Base-by-base conservation (phyloP, 169 alveolate genomes). In the Plasmodium gonderi region DNA sequence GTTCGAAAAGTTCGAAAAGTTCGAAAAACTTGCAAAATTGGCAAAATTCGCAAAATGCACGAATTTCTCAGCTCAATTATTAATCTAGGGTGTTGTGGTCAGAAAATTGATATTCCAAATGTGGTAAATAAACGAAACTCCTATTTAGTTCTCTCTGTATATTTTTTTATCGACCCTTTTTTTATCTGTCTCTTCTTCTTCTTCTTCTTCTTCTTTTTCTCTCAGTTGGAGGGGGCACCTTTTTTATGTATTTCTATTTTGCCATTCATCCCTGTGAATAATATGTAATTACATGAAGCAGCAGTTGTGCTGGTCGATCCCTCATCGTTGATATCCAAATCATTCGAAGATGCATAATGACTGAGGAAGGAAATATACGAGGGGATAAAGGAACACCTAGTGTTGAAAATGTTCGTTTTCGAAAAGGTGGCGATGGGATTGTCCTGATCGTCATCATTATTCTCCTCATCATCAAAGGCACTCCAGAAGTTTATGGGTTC, bases 231-330 rank as follows among this genome's bases (percentile, higher is more conserved):
- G n/a, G n/a, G n/a, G 75, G 38, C 31, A 17, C 40, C 45, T 23
- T 74, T 82, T 69, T 49, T 82, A 26, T 68, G 78, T 23, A 82
- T 82, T 51, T 82, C 91, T 26, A 82, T 67, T 14, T 45, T 23
- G 33, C 82, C 91, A 3, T 82, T 42, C 17, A 23, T 29, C n/a
- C 65, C 74, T 14, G 83, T 82, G 20, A 82, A 17, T 49, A 82
- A 31, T 20, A 82, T 82, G 38, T 68, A 72, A 20, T 42, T 80
- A 29, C 91, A 80, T 3, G 47, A 12, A 9, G 40, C 12, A 2
- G 45, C 49, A n/a, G 7, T 54, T 7, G 20, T 7, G 23, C 9
- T 14, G 36, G 14, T 64, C 23, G 75, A 4, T n/a, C 33, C 64
- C n/a, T 42, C 69, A 14, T 3, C 8, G 33, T 17, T 9, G 31